Evolutionary conservation across 2,329 filamentous ascomycete genomes (phyloP).

Genomic region (Talaromyces sp.): DNA sequence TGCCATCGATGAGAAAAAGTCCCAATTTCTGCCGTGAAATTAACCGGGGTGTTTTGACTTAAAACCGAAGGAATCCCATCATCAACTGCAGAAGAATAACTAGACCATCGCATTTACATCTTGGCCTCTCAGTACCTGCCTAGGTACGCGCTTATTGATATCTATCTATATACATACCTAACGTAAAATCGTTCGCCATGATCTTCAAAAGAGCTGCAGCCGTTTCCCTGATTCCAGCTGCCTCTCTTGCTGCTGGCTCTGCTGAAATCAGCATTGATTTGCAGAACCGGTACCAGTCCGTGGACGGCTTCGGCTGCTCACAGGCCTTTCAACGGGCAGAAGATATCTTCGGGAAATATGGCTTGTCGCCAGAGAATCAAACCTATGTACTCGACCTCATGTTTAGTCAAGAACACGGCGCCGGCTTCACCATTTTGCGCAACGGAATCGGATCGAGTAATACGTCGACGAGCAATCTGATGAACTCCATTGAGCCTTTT

Average conservation of each 20-base stretch:
- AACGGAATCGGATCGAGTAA: conserved; percentile 45
- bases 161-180: not conserved
- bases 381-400: conserved; percentile 42
- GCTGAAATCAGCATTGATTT: conserved; percentile 21
- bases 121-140: not conserved
- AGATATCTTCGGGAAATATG: conserved; percentile 31
- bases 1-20: not conserved
- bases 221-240: not conserved
- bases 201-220: not conserved
- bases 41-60: not conserved
- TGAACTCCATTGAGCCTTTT: conserved; percentile 40
- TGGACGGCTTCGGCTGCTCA: conserved; percentile 49
- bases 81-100: not conserved
- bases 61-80: not conserved
- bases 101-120: not conserved
- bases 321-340: conserved; percentile 45
- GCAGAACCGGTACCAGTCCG: conserved; percentile 25
- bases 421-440: conserved; percentile 48
- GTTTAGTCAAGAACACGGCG: conserved; percentile 43
- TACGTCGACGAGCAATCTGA: conserved; percentile 15
- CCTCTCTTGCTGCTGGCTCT: not conserved
- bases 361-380: conserved; percentile 16
- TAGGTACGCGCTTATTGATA: not conserved
- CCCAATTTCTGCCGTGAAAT: not conserved
- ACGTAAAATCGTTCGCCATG: not conserved